Evolutionary conservation across 106 monocot genomes (phyloP).

Genomic region (Acorus gramineus): DNA sequence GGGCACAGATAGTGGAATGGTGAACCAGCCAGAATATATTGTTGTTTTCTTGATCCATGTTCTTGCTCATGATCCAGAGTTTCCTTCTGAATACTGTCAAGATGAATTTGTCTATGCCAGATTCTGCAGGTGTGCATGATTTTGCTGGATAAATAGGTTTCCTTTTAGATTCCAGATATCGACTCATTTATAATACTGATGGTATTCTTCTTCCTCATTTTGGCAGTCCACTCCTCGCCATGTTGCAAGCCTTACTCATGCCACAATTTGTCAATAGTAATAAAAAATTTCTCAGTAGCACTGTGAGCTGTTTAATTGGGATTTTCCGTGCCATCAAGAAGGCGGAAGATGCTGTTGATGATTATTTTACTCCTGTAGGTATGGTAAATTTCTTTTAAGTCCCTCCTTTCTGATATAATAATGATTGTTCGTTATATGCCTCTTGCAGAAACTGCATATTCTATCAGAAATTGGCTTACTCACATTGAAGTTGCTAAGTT

Average conservation of each 20-base stretch:
- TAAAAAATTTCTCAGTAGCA: conserved; percentile 16
- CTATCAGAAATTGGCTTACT: conserved; percentile 51
- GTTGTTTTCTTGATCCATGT: conserved; percentile 68
- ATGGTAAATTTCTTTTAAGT: neutral
- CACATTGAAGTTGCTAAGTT: conserved; percentile 27
- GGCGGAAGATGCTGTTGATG: conserved; percentile 77
- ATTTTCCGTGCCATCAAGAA: conserved; percentile 73
- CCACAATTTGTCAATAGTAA: conserved; percentile 8
- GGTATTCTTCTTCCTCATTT: neutral
- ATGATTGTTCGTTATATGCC: neutral
- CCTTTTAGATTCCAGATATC: neutral
- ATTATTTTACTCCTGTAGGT: conserved; percentile 45
- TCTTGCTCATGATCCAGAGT: conserved; percentile 56
- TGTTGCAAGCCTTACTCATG: conserved; percentile 39
- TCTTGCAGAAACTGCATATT: conserved; percentile 70
- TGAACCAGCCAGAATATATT: conserved; percentile 57
- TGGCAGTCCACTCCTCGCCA: conserved; percentile 58
- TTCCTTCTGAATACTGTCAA: conserved; percentile 41
- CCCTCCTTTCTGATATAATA: conserved; percentile 1
- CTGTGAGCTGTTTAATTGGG: conserved; percentile 30
- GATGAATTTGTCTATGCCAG: conserved; percentile 42
- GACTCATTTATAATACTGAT: neutral
- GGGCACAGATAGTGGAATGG: conserved; percentile 22
- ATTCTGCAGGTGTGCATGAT: conserved; percentile 43
- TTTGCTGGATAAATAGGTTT: neutral